Evolutionary conservation across 805 yeast species (phyloP).

Genomic region (Candida incommunis): DNA sequence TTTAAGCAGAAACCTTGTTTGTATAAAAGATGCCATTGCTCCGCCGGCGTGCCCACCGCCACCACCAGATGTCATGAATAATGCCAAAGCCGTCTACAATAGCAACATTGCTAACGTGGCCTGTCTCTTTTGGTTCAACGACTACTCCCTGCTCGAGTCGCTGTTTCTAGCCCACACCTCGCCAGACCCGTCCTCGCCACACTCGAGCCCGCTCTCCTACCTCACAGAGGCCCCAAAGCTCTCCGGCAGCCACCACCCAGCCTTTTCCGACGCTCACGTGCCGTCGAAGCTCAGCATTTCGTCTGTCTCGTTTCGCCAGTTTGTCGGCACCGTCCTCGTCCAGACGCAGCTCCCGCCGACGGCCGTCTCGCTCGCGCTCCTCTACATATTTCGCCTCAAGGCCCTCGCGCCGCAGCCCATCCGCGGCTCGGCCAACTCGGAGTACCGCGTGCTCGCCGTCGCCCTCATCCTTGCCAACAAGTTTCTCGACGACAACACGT

Average conservation of each 20-base stretch:
- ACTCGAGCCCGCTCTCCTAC: conserved; percentile 7
- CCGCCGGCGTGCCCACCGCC: too few relatives aligned
- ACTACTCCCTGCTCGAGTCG: conserved; percentile 4
- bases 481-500: conserved; percentile 86
- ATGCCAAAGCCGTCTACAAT: conserved; percentile 8
- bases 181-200: conserved; percentile 5
- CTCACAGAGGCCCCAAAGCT: not conserved
- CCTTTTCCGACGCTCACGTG: too few relatives aligned
- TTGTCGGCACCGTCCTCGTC: conserved; percentile 15
- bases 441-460: conserved; percentile 32
- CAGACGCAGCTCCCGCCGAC: conserved; percentile 19
- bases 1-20: too few relatives aligned
- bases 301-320: conserved; percentile 15
- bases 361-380: conserved; percentile 19
- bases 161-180: not conserved
- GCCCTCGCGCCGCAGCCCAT: conserved; percentile 9
- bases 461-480: conserved; percentile 76
- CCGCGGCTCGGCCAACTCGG: conserved; percentile 20
- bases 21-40: too few relatives aligned
- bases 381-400: conserved; percentile 20
- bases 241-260: too few relatives aligned
- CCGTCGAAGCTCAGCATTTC: not conserved
- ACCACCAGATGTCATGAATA: not conserved
- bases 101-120: conserved; percentile 16
- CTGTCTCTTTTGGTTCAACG: conserved; percentile 20